These are phyloP conservation scores for Pyrenula massariospora DNA, from an alignment of 495 filamentous ascomycete genomes.

Conservation along the genomic window DNA sequence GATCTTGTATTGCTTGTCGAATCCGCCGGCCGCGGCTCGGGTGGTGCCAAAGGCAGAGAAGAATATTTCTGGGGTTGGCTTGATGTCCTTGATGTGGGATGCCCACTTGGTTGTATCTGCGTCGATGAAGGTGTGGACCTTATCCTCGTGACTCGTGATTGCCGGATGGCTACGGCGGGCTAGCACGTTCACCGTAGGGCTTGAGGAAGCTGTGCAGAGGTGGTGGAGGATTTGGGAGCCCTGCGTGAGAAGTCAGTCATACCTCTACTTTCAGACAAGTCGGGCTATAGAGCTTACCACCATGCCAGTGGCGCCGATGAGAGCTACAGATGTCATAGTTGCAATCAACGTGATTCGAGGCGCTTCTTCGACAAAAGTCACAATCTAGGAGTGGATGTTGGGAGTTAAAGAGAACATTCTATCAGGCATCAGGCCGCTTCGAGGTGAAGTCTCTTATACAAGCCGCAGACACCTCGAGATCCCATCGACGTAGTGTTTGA, in stretches of 20 bases:
- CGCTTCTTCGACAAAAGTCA: no score
- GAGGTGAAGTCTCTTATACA: no score
- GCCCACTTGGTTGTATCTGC: slow-evolving; percentile 44
- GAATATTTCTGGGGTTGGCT: slow-evolving; percentile 46
- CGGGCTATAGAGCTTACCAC: slow-evolving; percentile 24
- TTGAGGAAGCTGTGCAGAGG: slow-evolving; percentile 24
- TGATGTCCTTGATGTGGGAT: slow-evolving; percentile 33
- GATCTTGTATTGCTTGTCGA: slow-evolving; percentile 64
- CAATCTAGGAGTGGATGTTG: no score
- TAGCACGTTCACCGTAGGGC: slow-evolving; percentile 33
- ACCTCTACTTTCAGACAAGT: background rate
- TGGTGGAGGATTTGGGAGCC: slow-evolving; percentile 36
- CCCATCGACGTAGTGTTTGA: no score
- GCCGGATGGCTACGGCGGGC: slow-evolving; percentile 29
- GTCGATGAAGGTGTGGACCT: slow-evolving; percentile 32
- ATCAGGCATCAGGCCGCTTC: no score
- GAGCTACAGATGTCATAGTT: slow-evolving; percentile 28
- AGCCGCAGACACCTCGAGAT: no score
- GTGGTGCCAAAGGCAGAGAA: slow-evolving; percentile 61
- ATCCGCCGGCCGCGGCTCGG: slow-evolving; percentile 48
- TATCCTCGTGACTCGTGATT: slow-evolving; percentile 18
- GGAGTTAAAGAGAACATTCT: no score
- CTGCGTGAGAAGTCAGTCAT: slow-evolving; percentile 12
- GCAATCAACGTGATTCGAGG: background rate
- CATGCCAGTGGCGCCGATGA: slow-evolving; percentile 36